These are phyloP conservation scores for Cercospora zeae-maydis DNA, from an alignment of 2,329 filamentous ascomycete genomes.

Conservation along the genomic window DNA sequence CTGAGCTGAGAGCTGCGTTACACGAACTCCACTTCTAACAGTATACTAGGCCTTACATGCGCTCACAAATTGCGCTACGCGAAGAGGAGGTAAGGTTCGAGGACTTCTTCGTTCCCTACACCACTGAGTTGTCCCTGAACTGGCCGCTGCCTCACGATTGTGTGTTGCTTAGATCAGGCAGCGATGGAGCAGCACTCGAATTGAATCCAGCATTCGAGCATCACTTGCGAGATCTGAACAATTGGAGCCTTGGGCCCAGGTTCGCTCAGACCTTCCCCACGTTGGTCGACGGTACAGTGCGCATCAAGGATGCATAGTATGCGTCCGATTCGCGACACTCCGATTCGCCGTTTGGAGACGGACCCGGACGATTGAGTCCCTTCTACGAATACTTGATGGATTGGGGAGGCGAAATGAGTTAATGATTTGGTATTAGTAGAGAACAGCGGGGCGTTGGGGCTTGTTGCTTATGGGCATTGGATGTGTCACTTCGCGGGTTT, in stretches of 20 bases:
- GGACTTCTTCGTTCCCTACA: slow-evolving; percentile 80
- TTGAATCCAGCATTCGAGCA: slow-evolving; percentile 86
- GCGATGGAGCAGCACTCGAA: slow-evolving; percentile 54
- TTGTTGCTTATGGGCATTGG: not conserved
- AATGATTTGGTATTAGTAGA: not conserved
- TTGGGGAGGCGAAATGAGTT: not conserved
- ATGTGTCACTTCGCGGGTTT: not conserved
- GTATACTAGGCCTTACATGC: slow-evolving; percentile 60
- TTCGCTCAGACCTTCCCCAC: slow-evolving; percentile 33
- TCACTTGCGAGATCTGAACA: slow-evolving; percentile 69
- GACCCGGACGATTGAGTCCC: not conserved
- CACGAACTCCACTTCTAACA: not conserved
- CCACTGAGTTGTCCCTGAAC: slow-evolving; percentile 69
- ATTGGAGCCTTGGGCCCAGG: slow-evolving; percentile 72
- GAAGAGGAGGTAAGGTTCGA: slow-evolving; percentile 57
- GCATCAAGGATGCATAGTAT: slow-evolving; percentile 26
- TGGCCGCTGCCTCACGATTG: slow-evolving; percentile 79
- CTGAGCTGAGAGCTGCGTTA: not conserved
- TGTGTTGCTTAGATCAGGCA: slow-evolving; percentile 49
- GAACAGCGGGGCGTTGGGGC: not conserved
- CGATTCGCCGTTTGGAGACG: not conserved
- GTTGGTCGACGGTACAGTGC: slow-evolving; percentile 30
- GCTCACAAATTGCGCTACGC: slow-evolving; percentile 55
- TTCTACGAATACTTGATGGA: not conserved
- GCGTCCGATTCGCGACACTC: not conserved